Evolutionary conservation across 2,329 filamentous ascomycete genomes (phyloP), one percentile per base, ranked within the genome.

Genomic region (Mollisiaceae sp.): DNA sequence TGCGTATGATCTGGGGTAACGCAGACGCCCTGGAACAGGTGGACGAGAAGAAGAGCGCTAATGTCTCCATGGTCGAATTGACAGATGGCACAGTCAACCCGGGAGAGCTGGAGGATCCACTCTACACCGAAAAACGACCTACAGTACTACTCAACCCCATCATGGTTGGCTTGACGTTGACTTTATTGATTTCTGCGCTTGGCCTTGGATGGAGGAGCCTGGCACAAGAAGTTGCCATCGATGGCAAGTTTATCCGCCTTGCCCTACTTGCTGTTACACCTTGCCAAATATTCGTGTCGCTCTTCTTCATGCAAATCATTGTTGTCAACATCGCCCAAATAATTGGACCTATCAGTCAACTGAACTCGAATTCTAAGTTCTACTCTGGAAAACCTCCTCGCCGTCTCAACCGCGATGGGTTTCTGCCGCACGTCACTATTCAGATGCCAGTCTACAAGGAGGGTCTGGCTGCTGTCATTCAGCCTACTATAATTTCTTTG

Each of bases 1-100:
- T 89, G 76, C 77, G 81, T 67, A 84, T 86, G 79, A 86, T 89
- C 52, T 90, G 87, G 85, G 73, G 67, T 11, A 81, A 80, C 14
- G 75, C 79, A 20, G 73, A 79, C 4, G 77, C 79, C 1, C 78
- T 80, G 1, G 73, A 75, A 4, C 73, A 78, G 35, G 11, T 47
- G 9, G 71, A 73, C 24, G 73, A 74, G 59, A 72, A 69, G 64
- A 70, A 67, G 35, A 65, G 65, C n/a, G 62, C 65, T n/a, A 66
- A 67, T 27, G 58, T 67, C 14, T 71, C 67, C 2, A 65, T 65
- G 22, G 52, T 61, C 12, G 74, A 65, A 39, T 62, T 71, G 63
- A 65, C 20, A 27, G 65, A 76, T 4, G 76, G 76, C 20, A 70
- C 56, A 32, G 62, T 60, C 14, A 68, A 69, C 38, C 75, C 78